A percentile compares a stretch with the other conserved stretches of the same genome.
Conservation (phyloP, 441 rosid genomes). For the Arabidopsis hybrid region DNA sequence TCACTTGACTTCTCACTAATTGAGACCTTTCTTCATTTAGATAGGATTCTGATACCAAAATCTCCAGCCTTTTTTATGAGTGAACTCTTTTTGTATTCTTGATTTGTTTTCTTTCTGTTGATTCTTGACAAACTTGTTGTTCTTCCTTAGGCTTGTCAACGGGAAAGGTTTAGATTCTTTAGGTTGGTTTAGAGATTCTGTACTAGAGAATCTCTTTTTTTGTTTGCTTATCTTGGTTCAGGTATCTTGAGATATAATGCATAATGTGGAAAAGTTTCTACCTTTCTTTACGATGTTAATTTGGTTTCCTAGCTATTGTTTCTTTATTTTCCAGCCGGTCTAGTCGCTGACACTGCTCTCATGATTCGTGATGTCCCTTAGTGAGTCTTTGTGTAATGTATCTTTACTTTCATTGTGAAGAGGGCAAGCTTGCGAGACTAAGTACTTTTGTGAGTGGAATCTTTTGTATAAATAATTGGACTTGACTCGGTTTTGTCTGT, state of each 20-base stretch:
- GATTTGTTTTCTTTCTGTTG: not conserved
- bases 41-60: not conserved
- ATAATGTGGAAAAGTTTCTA: not conserved
- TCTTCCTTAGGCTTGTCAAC: not conserved
- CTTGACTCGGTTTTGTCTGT: not conserved
- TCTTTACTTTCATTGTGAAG: not conserved
- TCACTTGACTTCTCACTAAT: slow-evolving; percentile 18
- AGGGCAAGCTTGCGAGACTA: not conserved
- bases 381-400: slow-evolving; percentile 1
- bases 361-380: not conserved
- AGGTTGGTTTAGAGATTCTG: slow-evolving; percentile 1
- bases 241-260: slow-evolving; percentile 5
- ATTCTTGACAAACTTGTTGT: not conserved
- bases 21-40: slow-evolving; percentile 19
- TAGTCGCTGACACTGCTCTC: not conserved
- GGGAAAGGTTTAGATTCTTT: not conserved
- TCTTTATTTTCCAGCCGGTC: not conserved
- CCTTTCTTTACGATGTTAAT: not conserved
- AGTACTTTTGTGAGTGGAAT: slow-evolving; percentile 17
- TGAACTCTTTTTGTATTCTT: not conserved
- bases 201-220: not conserved
- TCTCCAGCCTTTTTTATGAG: not conserved
- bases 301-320: not conserved
- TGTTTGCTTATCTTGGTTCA: not conserved
- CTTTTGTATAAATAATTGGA: slow-evolving; percentile 6